Evolutionary conservation across 805 yeast genomes (phyloP), one percentile per base, ranked within the genome.

Genomic region (Metschnikowia noctiluminum): DNA sequence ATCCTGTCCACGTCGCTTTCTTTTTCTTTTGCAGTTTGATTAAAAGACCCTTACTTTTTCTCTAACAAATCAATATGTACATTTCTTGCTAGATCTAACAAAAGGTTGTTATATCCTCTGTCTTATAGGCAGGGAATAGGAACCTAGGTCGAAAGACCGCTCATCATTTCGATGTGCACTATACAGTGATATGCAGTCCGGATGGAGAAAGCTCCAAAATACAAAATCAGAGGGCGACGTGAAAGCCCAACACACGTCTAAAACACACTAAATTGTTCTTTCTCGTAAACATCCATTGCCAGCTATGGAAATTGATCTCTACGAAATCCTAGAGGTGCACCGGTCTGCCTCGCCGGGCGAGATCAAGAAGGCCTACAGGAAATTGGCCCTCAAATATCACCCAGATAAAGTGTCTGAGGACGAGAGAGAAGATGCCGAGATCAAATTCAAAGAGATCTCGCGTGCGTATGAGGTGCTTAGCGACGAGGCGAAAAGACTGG

Each of bases 341-440:
- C 63, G 74, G 2, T 73, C 78, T 15, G 96, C 97, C 0, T 68
- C 89, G 1, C 67, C 79, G 31, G 69, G 68, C 1, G 97, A 91
- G 54, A 88, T 92, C 62, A 85, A 85, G 58, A 83, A 80, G 64
- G 96, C 97, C 0, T 92, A 89, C 67, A 78, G 95, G 55, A 86
- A 83, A 57, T 76, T 89, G 42, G 98, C 98, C 10, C 74, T 92
- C 36, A 72, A 74, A 51, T 80, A 84, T 59, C 98, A 92, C 66
- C 98, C 98, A 0, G 98, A 92, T 65, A 92, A 94, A 63, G 90
- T 81, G 1, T 63, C 80, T 0, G 88, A 82, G 55, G 81, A 79
- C 9, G 81, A 81, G 21, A 73, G 94, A 50, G 84, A 75, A 13
- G 79, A 72, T 15, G 87, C 96, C 3, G 97, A 89, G 65, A 71